Evolutionary conservation across 768 basidiomycete species (phyloP).

Genomic region (Suillus variegatus): DNA sequence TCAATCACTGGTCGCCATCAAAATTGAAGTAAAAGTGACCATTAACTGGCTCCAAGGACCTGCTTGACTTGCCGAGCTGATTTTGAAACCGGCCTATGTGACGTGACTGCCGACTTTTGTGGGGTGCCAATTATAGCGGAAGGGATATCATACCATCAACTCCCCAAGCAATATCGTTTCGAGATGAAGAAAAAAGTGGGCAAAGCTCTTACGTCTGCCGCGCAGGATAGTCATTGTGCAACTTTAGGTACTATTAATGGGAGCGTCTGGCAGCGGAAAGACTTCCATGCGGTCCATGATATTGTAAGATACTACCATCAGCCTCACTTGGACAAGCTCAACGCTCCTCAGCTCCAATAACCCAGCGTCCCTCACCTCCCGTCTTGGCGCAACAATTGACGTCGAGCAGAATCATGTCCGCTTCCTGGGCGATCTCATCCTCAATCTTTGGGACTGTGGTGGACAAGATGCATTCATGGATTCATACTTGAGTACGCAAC

Average conservation of each 20-base stretch:
- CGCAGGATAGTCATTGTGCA: not conserved
- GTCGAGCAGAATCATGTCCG: constrained; percentile 98
- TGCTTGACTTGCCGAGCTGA: too few relatives aligned
- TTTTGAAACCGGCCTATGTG: too few relatives aligned
- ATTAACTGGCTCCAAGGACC: too few relatives aligned
- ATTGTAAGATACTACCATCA: constrained; percentile 61
- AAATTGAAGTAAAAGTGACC: too few relatives aligned
- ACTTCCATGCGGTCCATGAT: constrained; percentile 99
- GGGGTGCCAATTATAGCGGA: too few relatives aligned
- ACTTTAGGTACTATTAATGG: constrained; percentile 92
- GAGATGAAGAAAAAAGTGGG: constrained; percentile 36
- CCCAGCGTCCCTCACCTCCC: constrained; percentile 86
- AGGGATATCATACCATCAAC: not conserved
- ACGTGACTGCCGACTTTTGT: too few relatives aligned
- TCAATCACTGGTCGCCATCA: too few relatives aligned
- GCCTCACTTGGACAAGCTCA: constrained; percentile 10
- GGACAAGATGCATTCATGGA: constrained; percentile 99
- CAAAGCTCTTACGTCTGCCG: not conserved
- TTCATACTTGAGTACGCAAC: constrained; percentile 89
- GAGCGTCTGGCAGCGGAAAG: constrained; percentile 91
- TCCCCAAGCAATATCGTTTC: not conserved
- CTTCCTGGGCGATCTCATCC: constrained; percentile 92
- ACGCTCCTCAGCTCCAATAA: constrained; percentile 77
- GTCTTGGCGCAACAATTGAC: constrained; percentile 95
- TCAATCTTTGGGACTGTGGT: constrained; percentile 98